Percentiles rank a stretch among this genome's conserved stretches.
Evolutionary conservation across 805 yeast species (phyloP).

Genomic region (Suhomyces pyralidae): DNA sequence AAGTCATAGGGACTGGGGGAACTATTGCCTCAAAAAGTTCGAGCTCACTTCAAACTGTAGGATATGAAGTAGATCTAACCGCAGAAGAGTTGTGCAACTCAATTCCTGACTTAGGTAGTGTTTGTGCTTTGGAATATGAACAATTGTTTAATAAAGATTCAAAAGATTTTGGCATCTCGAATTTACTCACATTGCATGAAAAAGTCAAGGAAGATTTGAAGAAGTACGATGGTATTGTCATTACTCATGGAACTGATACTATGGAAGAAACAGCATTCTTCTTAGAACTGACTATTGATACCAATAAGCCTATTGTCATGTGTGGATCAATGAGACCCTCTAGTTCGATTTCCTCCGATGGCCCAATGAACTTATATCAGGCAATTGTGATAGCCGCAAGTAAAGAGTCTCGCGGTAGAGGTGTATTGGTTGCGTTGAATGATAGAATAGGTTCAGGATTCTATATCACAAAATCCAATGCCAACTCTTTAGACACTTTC

Average conservation of each 20-base stretch:
- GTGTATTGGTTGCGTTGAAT: constrained; percentile 61
- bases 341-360: constrained; percentile 67
- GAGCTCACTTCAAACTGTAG: constrained; percentile 48
- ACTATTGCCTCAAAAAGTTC: constrained; percentile 56
- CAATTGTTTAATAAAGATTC: constrained; percentile 63
- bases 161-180: constrained; percentile 48
- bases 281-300: constrained; percentile 46
- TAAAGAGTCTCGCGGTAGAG: constrained; percentile 50
- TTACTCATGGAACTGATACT: constrained; percentile 72
- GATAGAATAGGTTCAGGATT: constrained; percentile 70
- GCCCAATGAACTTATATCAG: constrained; percentile 69
- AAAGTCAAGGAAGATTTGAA: constrained; percentile 45
- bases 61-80: constrained; percentile 51
- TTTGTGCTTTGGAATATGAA: constrained; percentile 59
- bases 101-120: constrained; percentile 53
- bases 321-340: constrained; percentile 78
- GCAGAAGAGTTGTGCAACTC: constrained; percentile 49
- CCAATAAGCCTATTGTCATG: constrained; percentile 56
- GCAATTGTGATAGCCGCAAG: constrained; percentile 63
- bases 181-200: constrained; percentile 44
- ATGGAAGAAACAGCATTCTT: constrained; percentile 67
- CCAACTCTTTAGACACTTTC: constrained; percentile 68
- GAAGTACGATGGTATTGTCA: constrained; percentile 55
- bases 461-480: constrained; percentile 67
- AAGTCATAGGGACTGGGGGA: constrained; percentile 58